Percentiles rank a stretch among this genome's conserved stretches.
phyloP scores from a whole-genome alignment of 2,329 filamentous ascomycete species.

The Coniochaeta sp. region DNA sequence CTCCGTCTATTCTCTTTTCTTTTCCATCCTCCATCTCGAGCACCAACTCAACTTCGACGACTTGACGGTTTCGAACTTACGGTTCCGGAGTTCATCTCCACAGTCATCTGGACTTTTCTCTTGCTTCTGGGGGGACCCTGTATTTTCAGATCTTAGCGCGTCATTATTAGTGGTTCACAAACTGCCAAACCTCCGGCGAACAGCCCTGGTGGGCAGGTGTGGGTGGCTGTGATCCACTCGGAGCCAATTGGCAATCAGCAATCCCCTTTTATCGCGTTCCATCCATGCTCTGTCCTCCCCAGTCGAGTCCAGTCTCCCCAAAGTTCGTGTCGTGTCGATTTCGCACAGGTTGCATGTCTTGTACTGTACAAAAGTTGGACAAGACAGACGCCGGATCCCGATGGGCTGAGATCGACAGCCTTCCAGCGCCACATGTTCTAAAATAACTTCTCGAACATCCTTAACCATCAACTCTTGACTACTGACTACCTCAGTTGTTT shows the following conservation, averaged over 20 bases:
- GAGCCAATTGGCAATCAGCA: no score
- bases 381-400: background rate
- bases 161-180: background rate
- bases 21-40: no score
- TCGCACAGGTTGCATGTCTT: background rate
- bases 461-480: constrained; percentile 1
- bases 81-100: background rate
- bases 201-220: no score
- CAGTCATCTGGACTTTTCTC: background rate
- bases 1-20: no score
- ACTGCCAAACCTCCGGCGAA: background rate
- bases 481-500: background rate
- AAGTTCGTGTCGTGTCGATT: background rate
- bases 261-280: constrained; percentile 1
- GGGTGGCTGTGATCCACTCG: background rate
- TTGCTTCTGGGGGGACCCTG: background rate
- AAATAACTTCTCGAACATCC: background rate
- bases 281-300: no score
- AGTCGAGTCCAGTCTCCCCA: background rate
- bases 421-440: background rate
- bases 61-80: background rate
- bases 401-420: background rate
- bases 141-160: background rate
- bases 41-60: no score
- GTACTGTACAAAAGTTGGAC: background rate